Percentiles rank a stretch among this genome's conserved stretches.
These are phyloP conservation scores for Backusella luteola DNA, from an alignment of 192 early-diverging fungal genomes.

Conservation along the genomic window DNA sequence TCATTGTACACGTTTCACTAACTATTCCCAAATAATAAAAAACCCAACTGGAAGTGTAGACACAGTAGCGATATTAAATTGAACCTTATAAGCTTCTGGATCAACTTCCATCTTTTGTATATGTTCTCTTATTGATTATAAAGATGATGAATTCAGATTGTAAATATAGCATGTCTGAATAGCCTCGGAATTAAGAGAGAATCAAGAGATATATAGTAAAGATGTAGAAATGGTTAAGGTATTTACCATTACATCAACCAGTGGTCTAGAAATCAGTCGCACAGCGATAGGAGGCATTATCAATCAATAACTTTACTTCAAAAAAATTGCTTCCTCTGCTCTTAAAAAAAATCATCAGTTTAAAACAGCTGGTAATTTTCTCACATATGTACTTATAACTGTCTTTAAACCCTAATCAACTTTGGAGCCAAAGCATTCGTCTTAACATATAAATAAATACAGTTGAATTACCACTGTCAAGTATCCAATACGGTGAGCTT, in stretches of 20 bases:
- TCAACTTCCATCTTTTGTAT: conserved; percentile 79
- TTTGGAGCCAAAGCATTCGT: conserved; percentile 88
- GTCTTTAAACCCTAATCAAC: conserved; percentile 85
- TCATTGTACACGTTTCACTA: too few relatives aligned
- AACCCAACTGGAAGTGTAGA: too few relatives aligned
- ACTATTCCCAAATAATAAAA: too few relatives aligned
- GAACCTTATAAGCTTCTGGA: conserved; percentile 87
- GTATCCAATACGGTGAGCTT: conserved; percentile 83
- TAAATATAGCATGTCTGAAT: too few relatives aligned
- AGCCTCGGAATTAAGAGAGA: neutral
- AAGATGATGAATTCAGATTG: neutral
- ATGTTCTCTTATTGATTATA: conserved; percentile 64
- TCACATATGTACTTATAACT: conserved; percentile 75
- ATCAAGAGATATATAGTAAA: conserved; percentile 56
- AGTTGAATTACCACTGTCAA: conserved; percentile 88
- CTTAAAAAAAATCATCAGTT: neutral
- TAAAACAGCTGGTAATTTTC: conserved; percentile 45
- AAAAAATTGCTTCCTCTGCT: neutral
- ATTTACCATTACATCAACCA: conserved; percentile 65
- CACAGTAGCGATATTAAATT: conserved; percentile 62
- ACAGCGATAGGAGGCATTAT: conserved; percentile 79
- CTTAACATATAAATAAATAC: conserved; percentile 82
- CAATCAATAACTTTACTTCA: conserved; percentile 79
- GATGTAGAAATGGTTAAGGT: conserved; percentile 55
- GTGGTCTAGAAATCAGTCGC: conserved; percentile 77